These are phyloP conservation scores for Neonectria hederae DNA, from an alignment of 2,329 filamentous ascomycete species.

Conservation along the genomic window DNA sequence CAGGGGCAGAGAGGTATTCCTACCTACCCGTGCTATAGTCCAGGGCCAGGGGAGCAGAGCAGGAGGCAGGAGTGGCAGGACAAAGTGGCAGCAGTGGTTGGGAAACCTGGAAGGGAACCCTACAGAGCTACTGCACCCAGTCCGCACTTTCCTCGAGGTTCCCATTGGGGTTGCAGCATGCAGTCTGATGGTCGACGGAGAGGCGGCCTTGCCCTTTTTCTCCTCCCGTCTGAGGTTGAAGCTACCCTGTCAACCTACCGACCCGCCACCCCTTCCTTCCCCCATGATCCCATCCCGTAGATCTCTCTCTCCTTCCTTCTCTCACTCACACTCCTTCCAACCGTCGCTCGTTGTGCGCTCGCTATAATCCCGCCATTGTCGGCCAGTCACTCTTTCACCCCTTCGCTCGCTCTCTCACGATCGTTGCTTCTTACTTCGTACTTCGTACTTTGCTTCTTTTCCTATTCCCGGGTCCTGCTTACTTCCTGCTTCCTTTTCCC, in stretches of 20 bases:
- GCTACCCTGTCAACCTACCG: conserved; percentile 13
- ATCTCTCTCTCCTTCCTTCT: conserved; percentile 35
- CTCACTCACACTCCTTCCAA: conserved; percentile 16
- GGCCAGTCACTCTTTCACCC: conserved; percentile 42
- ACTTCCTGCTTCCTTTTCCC: conserved; percentile 23
- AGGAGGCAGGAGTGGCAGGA: conserved; percentile 3
- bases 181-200: conserved; percentile 19
- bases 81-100: conserved; percentile 5
- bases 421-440: conserved; percentile 23
- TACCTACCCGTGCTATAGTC: not conserved
- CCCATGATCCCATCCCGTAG: conserved; percentile 35
- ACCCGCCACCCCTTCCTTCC: conserved; percentile 37
- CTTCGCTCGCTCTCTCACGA: conserved; percentile 34
- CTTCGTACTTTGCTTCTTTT: conserved; percentile 19
- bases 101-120: conserved; percentile 6
- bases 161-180: conserved; percentile 9
- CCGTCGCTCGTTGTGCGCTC: conserved; percentile 36
- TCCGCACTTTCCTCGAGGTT: conserved; percentile 10
- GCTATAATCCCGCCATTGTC: conserved; percentile 40
- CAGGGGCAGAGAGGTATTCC: conserved; percentile 23
- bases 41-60: not conserved
- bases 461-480: not conserved
- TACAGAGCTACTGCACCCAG: conserved; percentile 5
- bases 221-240: conserved; percentile 27
- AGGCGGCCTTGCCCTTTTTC: conserved; percentile 36